Base-by-base conservation (phyloP, 306 rosid species). In the Cicer arietinum region DNA sequence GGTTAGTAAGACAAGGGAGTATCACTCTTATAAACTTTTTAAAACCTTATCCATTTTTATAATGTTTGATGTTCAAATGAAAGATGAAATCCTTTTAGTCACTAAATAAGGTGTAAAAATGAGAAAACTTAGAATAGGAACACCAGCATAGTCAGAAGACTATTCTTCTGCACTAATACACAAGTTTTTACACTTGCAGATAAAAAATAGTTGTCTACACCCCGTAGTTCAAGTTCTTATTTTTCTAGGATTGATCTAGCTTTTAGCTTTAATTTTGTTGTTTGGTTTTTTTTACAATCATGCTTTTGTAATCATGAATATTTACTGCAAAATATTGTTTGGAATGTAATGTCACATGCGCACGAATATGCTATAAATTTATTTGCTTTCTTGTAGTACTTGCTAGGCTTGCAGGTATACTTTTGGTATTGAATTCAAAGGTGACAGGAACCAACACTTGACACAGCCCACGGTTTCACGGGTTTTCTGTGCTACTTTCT, bases 381-480 rank as follows among this genome's bases (percentile, higher is more conserved):
- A 30, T n/a, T 7, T 51, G 8, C 4, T 7, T 51, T 51, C 8
- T 51, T 14, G 8, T 51, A n/a, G 14, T 7, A 56, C 67, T 60
- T 60, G 44, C 44, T 7, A 60, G 37, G 10, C 44, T 35, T 11
- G 65, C 42, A 30, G 14, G 16, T 37, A 12, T 6, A 11, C 6
- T 2, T 30, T 59, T 59, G 30, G 65, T 59, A 25, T 25, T 58
- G 14, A 59, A 59, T 59, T 59, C 17, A 59, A 59, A 59, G 42
- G 22, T 30, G 65, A 59, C 42, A 59, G 43, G 30, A 59, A 59
- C 17, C 14, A 5, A 14, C 57, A 51, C 18, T 14, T 59, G 42
- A 58, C 42, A 30, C 43, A 17, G 60, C 1, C 60, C 10, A 18
- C 8, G 13, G 37, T 56, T 56, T 56, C 61, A 18, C 61, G 37